These are phyloP conservation scores for Teratosphaeria pseudoeucalypti DNA, from an alignment of 2,329 filamentous ascomycete genomes.

Conservation along the genomic window DNA sequence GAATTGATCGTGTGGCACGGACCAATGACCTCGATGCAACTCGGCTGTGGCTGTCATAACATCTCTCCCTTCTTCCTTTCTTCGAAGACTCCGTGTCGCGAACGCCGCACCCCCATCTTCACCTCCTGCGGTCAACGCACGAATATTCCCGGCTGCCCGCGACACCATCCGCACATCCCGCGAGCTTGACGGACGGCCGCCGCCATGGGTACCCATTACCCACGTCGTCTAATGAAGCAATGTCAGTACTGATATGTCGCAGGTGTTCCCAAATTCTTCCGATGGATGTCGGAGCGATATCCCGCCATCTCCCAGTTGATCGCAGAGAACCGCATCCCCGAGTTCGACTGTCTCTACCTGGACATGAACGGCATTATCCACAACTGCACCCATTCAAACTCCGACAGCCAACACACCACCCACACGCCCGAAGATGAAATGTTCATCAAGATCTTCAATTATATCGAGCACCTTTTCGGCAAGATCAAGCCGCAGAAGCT, in stretches of 20 bases:
- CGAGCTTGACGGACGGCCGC: conserved; percentile 21
- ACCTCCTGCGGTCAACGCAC: conserved; percentile 6
- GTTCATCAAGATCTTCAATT: conserved; percentile 99
- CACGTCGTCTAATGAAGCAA: neutral
- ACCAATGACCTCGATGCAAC: neutral
- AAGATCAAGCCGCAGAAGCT: conserved; percentile 98
- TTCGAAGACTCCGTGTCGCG: conserved; percentile 29
- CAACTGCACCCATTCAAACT: conserved; percentile 97
- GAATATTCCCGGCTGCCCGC: conserved; percentile 1
- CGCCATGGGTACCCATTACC: conserved; percentile 21
- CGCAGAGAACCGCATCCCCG: conserved; percentile 95
- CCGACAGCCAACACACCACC: conserved; percentile 81
- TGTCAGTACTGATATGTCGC: conserved; percentile 30
- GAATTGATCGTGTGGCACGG: neutral
- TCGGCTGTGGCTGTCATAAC: neutral
- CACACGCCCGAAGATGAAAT: conserved; percentile 96
- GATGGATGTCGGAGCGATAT: conserved; percentile 99
- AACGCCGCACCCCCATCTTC: conserved; percentile 16
- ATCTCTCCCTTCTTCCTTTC: conserved; percentile 15
- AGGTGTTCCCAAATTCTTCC: conserved; percentile 87
- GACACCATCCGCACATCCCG: conserved; percentile 5
- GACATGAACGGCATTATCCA: conserved; percentile 99
- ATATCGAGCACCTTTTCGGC: conserved; percentile 95
- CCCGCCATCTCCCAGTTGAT: conserved; percentile 97
- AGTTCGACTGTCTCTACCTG: conserved; percentile 95